Evolutionary conservation across 257 asterid species (phyloP).

Genomic region (Oldenlandia corymbosa): DNA sequence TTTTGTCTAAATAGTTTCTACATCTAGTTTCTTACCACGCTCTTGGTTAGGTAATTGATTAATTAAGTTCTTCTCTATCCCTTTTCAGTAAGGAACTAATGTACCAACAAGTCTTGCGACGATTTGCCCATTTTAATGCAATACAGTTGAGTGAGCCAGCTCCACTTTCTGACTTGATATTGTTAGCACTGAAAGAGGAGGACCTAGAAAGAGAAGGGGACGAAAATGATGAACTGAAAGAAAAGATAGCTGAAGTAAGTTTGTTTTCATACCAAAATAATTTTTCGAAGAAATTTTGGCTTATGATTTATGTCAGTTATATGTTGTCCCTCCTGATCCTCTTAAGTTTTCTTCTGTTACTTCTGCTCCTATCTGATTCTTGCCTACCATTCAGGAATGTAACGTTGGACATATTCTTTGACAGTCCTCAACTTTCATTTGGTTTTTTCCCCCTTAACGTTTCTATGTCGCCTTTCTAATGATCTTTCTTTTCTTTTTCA

Average conservation of each 20-base stretch:
- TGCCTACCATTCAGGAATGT: not conserved
- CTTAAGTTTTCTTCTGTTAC: not conserved
- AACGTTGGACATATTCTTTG: not conserved
- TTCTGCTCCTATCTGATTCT: not conserved
- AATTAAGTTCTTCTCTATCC: slow-evolving; percentile 14
- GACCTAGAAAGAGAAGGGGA: slow-evolving; percentile 51
- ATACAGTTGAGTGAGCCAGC: slow-evolving; percentile 93
- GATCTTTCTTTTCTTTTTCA: not conserved
- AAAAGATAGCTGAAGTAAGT: slow-evolving; percentile 77
- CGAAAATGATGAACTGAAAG: slow-evolving; percentile 62
- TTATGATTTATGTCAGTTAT: not conserved
- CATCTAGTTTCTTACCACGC: not conserved
- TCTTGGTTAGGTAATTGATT: not conserved
- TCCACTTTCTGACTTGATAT: slow-evolving; percentile 56
- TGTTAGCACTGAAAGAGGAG: slow-evolving; percentile 84
- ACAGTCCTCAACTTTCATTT: not conserved
- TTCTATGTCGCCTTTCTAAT: not conserved
- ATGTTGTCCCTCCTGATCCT: too few species aligned
- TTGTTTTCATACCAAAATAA: slow-evolving; percentile 20
- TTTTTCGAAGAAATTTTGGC: not conserved
- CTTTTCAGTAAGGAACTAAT: slow-evolving; percentile 88
- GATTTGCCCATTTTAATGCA: slow-evolving; percentile 92
- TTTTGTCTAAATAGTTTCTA: not conserved
- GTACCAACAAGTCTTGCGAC: slow-evolving; percentile 86
- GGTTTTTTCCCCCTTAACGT: not conserved